Evolutionary conservation across 129 eudicot genomes (phyloP).

Genomic region (Chrysanthemum makinoi): DNA sequence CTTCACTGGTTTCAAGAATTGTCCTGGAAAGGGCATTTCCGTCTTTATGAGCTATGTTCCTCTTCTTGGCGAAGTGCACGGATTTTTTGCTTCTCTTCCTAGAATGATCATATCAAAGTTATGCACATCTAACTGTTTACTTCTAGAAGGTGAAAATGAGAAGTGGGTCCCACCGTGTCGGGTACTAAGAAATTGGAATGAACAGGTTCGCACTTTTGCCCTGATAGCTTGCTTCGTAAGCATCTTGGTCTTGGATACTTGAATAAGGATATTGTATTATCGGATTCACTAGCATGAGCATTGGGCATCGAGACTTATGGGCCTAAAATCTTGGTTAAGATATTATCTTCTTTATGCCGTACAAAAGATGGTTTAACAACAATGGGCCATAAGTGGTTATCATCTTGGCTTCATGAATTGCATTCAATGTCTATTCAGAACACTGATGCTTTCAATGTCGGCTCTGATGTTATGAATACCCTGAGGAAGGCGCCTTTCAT

Average conservation of each 20-base stretch:
- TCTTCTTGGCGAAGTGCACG: constrained; percentile 84
- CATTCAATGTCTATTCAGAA: constrained; percentile 39
- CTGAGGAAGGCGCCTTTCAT: constrained; percentile 63
- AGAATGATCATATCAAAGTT: constrained; percentile 76
- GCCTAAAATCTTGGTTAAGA: constrained; percentile 53
- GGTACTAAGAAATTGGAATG: constrained; percentile 82
- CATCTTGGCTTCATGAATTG: constrained; percentile 63
- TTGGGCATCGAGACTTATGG: constrained; percentile 77
- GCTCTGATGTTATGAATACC: constrained; percentile 39
- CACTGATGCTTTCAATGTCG: constrained; percentile 29
- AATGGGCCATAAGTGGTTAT: constrained; percentile 73
- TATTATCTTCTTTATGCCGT: constrained; percentile 54
- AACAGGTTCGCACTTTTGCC: constrained; percentile 55
- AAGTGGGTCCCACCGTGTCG: constrained; percentile 90
- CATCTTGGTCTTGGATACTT: constrained; percentile 88
- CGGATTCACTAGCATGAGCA: constrained; percentile 71
- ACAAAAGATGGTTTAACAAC: constrained; percentile 51
- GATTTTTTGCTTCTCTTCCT: constrained; percentile 84
- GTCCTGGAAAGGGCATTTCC: constrained; percentile 64
- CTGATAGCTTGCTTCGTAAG: constrained; percentile 65
- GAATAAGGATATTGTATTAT: constrained; percentile 56
- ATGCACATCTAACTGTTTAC: constrained; percentile 70
- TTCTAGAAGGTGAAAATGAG: constrained; percentile 47
- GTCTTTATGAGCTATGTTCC: constrained; percentile 83
- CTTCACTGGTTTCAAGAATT: constrained; percentile 61